Evolutionary conservation across 371 early-diverging fungal species (phyloP), one percentile per base, ranked within the genome.

Genomic region (Mucor indicus): DNA sequence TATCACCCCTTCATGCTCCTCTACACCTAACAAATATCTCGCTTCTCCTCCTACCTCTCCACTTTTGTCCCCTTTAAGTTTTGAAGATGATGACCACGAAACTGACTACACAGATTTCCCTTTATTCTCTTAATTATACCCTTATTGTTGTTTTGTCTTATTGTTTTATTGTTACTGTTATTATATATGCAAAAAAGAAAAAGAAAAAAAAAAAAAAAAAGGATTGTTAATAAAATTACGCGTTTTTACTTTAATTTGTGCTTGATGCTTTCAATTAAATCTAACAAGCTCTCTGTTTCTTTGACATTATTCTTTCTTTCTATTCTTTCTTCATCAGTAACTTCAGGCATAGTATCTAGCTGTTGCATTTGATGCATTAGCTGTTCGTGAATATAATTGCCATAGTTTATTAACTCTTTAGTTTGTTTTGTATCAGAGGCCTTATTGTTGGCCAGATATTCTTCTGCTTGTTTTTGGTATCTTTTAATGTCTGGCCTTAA

Each of bases 311-410:
- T 24, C 15, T 24, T 48, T 19, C 55, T 35, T 19, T 55, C 48
- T 10, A 24, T 15, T n/a, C 44, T 27, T 22, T 55, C 55, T 10
- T 43, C 13, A 0, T 48, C 55, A 30, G 36, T 48, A 2, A 37
- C 48, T 10, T 54, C 30, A 6, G 55, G 42, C 55, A 54, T 54
- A 1, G 55, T 41, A 23, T 54, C 55, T 19, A 54, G 17, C 31
- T 54, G 55, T 17, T 38, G 21, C n/a, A 54, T 23, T 23, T 48
- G 47, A 16, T 54, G 48, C 55, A 54, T 54, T 13, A 54, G 13
- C n/a, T 54, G 48, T 19, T 54, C 55, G 27, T 54, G 55, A 12
- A 54, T 22, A 42, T 54, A 54, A 6, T 42, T 45, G 7, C 48
- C 48, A 42, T 54, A 54, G 21, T 36, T 39, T 3, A 48, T 48